Evolutionary conservation across 2,329 filamentous ascomycete genomes (phyloP).

Genomic region (Venturia asperata): DNA sequence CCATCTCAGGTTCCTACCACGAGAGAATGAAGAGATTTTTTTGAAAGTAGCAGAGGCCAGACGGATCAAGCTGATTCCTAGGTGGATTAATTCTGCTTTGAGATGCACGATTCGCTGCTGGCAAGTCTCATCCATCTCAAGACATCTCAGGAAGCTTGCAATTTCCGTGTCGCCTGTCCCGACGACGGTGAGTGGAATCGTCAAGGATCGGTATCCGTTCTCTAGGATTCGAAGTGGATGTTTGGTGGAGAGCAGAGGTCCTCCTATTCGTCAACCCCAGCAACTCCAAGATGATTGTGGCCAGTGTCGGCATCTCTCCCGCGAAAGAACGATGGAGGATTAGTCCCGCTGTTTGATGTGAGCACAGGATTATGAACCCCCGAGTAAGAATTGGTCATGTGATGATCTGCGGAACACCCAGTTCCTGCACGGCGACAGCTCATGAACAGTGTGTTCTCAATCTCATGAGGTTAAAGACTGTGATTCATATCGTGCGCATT

Average conservation of each 20-base stretch:
- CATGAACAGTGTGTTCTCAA: neutral
- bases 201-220: neutral
- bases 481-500: neutral
- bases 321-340: neutral
- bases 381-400: neutral
- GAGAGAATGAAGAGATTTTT: neutral
- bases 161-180: constrained; percentile 2
- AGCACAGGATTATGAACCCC: neutral
- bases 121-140: neutral
- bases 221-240: neutral
- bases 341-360: neutral
- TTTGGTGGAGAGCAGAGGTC: neutral
- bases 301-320: neutral
- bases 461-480: too few species aligned
- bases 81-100: neutral
- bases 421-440: neutral
- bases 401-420: neutral
- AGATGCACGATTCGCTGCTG: neutral
- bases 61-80: too few species aligned
- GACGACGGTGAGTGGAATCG: neutral
- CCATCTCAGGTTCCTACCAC: neutral
- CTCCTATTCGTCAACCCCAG: neutral
- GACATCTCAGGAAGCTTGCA: neutral
- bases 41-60: neutral
- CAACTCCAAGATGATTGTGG: neutral